Conservation (phyloP, 1,284 basidiomycete genomes). For the Ustilago tritici region DNA sequence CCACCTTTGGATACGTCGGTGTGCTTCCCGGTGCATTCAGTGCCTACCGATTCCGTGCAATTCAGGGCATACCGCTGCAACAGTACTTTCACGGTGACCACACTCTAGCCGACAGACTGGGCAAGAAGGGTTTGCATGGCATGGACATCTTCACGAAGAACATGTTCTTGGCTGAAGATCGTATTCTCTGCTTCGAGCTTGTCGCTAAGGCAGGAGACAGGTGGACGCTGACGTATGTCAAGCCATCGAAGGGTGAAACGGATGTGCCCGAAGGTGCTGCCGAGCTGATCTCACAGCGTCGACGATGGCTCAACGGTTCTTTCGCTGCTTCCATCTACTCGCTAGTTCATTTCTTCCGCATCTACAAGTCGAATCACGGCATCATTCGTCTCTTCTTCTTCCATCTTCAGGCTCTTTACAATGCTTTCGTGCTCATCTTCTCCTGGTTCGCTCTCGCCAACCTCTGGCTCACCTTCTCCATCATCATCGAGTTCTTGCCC, state of each 20-base stretch:
- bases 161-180: conserved; percentile 75
- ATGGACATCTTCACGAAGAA: conserved; percentile 94
- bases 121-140: conserved; percentile 91
- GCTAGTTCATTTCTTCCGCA: conserved; percentile 88
- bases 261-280: conserved; percentile 90
- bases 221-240: conserved; percentile 94
- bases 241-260: conserved; percentile 93
- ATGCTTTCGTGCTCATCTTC: conserved; percentile 88
- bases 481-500: conserved; percentile 91
- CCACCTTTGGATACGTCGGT: conserved; percentile 89
- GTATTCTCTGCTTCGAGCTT: conserved; percentile 94
- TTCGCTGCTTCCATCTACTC: conserved; percentile 95
- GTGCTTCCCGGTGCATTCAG: conserved; percentile 97
- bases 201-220: conserved; percentile 85
- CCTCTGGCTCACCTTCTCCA: conserved; percentile 93
- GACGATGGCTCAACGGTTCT: conserved; percentile 95
- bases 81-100: conserved; percentile 99
- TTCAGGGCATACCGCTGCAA: conserved; percentile 89
- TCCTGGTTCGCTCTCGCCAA: conserved; percentile 93
- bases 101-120: conserved; percentile 82
- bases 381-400: conserved; percentile 91
- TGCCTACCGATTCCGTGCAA: conserved; percentile 90
- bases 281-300: conserved; percentile 84
- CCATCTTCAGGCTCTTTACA: conserved; percentile 92
- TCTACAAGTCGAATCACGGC: conserved; percentile 86